Evolutionary conservation across 208 protist species (phyloP), one percentile per base, ranked within the genome.

Genomic region (Vickermania spadyakhi): DNA sequence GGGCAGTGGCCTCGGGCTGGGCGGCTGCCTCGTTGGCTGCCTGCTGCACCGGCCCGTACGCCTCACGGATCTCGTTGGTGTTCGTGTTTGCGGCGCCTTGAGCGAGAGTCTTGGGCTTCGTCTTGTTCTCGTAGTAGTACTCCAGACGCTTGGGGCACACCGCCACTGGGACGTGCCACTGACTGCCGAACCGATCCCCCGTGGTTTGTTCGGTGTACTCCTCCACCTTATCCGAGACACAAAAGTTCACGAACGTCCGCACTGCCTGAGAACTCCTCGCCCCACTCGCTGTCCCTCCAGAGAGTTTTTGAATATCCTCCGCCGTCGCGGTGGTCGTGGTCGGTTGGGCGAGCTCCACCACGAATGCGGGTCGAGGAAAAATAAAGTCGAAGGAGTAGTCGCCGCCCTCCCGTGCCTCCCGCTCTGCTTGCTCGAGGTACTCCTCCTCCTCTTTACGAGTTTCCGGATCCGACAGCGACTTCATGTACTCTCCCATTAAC

Each of bases 311-410:
- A 22, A 66, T 56, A 28, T 80, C 57, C 52, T 57, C 56, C 30
- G 28, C 36, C 21, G 45, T 36, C 56, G 73, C 52, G 31, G 58
- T 31, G 53, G 62, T 45, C n/a, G 75, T 84, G 5, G 72, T 73
- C 3, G 84, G 77, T 61, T 91, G 75, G 25, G 77, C 55, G 36
- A 96, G 75, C 83, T 94, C 84, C 36, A 93, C 81, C 5, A 87
- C 84, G 68, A 89, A 96, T 18, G 63, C 72, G 0, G 86, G 66
- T 0, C 53, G 68, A 0, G 90, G 90, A 51, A 96, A 96, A 31
- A 96, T 75, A 66, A 96, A 96, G 51, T 93, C 83, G 68, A 94
- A 96, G 71, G 75, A 91, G 75, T 84, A 88, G 64, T 96, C 87
- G 28, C 90, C 90, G 31, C 75, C 79, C 52, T 86, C 79, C 28